Evolutionary conservation across 139 green algal genomes (phyloP).

Genomic region (Parachlorella kessleri): DNA sequence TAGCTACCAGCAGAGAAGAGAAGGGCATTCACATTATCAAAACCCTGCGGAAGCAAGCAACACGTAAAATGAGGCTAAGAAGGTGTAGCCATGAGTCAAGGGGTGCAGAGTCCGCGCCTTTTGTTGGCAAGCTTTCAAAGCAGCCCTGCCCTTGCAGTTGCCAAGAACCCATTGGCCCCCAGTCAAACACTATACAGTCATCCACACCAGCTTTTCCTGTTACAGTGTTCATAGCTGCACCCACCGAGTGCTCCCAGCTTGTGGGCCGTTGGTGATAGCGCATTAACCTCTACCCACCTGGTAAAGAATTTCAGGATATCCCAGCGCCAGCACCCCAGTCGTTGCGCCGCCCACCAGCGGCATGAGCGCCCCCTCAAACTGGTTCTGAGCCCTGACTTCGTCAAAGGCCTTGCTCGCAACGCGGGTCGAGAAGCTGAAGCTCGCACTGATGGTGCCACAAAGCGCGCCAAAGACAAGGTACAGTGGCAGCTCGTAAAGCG

Average conservation of each 20-base stretch:
- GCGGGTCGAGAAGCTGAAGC: slow-evolving; percentile 49
- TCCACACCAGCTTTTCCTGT: no score
- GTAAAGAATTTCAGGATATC: slow-evolving; percentile 81
- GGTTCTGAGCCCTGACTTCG: slow-evolving; percentile 22
- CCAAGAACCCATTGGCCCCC: no score
- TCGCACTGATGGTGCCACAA: slow-evolving; percentile 60
- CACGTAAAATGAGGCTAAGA: not conserved
- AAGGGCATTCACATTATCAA: slow-evolving; percentile 81
- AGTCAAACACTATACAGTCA: no score
- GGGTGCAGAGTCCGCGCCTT: no score
- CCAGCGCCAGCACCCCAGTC: slow-evolving; percentile 64
- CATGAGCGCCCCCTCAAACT: slow-evolving; percentile 26
- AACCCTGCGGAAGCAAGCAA: slow-evolving; percentile 48
- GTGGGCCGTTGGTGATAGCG: no score
- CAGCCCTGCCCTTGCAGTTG: no score
- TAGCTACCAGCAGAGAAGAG: slow-evolving; percentile 45
- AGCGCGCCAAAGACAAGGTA: slow-evolving; percentile 72
- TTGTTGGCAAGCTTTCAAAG: no score
- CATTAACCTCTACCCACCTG: slow-evolving; percentile 38
- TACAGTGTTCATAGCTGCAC: no score
- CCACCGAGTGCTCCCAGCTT: no score
- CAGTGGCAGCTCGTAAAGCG: slow-evolving; percentile 71
- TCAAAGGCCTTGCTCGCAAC: slow-evolving; percentile 39
- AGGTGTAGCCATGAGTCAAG: not conserved
- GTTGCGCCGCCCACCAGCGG: slow-evolving; percentile 68